Conservation (phyloP, 306 rosid species). For the Quillaja saponaria region DNA sequence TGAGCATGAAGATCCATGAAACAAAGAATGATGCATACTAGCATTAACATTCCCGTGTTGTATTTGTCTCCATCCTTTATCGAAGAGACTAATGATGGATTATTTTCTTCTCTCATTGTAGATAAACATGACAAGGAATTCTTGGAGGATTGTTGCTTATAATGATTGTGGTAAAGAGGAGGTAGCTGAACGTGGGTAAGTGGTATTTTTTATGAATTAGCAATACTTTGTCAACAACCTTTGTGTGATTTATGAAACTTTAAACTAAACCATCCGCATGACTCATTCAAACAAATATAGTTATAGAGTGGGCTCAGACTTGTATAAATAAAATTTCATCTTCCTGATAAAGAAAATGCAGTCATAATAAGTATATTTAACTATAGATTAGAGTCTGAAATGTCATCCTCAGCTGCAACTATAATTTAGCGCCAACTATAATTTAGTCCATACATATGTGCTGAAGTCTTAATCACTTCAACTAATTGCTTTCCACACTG, state of each 20-base stretch:
- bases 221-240: slow-evolving; percentile 18
- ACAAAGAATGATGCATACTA: slow-evolving; percentile 32
- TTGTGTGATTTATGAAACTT: slow-evolving; percentile 2
- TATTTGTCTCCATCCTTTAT: slow-evolving; percentile 2
- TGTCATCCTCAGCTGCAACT: slow-evolving; percentile 29
- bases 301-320: background rate
- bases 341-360: slow-evolving; percentile 32
- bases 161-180: background rate
- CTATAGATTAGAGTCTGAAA: slow-evolving; percentile 3
- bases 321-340: slow-evolving; percentile 12
- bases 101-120: slow-evolving; percentile 27
- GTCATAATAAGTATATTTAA: background rate
- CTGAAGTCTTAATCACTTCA: slow-evolving; percentile 37
- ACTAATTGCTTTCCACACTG: slow-evolving; percentile 26
- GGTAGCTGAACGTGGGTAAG: slow-evolving; percentile 16
- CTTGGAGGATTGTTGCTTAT: slow-evolving; percentile 30
- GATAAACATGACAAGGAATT: slow-evolving; percentile 1
- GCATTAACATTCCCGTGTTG: slow-evolving; percentile 16
- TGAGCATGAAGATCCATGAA: slow-evolving; percentile 41
- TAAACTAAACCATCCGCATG: slow-evolving; percentile 17
- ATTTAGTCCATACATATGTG: slow-evolving; percentile 22
- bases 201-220: background rate
- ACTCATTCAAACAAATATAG: slow-evolving; percentile 29
- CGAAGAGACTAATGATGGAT: slow-evolving; percentile 5
- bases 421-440: slow-evolving; percentile 22